A percentile compares a stretch with the other conserved stretches of the same genome.
Conservation (phyloP, 2,329 filamentous ascomycete genomes). For the Pseudogymnoascus sp. region DNA sequence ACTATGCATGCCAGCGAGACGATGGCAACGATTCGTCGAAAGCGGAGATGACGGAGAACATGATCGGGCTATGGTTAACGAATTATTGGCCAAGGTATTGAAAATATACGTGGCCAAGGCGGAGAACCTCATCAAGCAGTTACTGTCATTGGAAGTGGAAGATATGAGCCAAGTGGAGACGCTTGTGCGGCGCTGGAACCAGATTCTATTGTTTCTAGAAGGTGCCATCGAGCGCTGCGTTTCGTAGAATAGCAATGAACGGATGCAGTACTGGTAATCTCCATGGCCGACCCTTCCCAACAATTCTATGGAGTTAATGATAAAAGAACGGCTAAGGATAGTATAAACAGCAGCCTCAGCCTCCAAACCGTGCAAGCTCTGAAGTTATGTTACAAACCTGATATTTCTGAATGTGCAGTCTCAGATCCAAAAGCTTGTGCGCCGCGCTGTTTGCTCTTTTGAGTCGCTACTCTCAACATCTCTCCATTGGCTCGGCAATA, state of each 20-base stretch:
- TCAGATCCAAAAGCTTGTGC: slow-evolving; percentile 21
- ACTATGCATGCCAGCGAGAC: slow-evolving; percentile 28
- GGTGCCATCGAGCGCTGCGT: not conserved
- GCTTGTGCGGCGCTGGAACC: slow-evolving; percentile 9
- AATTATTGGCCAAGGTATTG: slow-evolving; percentile 29
- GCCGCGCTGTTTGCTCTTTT: slow-evolving; percentile 13
- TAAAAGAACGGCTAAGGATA: not conserved
- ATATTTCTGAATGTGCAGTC: not conserved
- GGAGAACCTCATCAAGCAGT: not conserved
- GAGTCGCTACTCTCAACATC: slow-evolving; percentile 3
- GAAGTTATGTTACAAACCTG: not conserved
- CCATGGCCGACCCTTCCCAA: not conserved
- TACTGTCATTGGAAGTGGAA: not conserved
- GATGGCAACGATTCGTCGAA: slow-evolving; percentile 42
- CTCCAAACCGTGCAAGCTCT: not conserved
- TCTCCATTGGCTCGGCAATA: slow-evolving; percentile 23
- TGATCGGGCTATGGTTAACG: slow-evolving; percentile 35
- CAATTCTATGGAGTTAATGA: slow-evolving; percentile 1
- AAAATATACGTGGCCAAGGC: slow-evolving; percentile 4
- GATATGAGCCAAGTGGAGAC: not conserved
- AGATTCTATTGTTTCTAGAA: slow-evolving; percentile 5
- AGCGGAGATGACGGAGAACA: slow-evolving; percentile 39
- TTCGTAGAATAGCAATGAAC: not conserved
- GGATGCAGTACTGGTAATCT: not conserved
- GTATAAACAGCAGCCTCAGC: not conserved